Evolutionary conservation across 2,329 filamentous ascomycete genomes (phyloP), one percentile per base, ranked within the genome.

Genomic region (Fusarium xyrophilum): DNA sequence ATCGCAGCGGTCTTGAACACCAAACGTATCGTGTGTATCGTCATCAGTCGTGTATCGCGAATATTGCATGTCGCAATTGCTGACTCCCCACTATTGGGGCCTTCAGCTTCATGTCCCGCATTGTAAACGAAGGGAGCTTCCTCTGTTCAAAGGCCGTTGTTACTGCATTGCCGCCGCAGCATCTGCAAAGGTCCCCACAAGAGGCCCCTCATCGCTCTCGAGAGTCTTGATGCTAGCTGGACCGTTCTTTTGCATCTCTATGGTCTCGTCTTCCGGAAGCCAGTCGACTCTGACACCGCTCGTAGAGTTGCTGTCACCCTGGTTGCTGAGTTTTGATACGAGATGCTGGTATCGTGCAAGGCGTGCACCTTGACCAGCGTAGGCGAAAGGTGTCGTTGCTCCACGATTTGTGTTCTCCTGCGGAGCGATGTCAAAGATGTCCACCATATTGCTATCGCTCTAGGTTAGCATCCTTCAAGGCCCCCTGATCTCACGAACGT

Each of bases 391-490:
- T 19, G 79, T 69, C 71, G 76, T 63, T 63, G 75, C 62, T 67
- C 78, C 72, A 69, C 81, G 72, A 65, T 75, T 71, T 52, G 75
- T 72, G 35, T 79, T 76, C 61, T 83, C 83, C 60, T 85, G 83
- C 25, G 86, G 86, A 36, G 85, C 83, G 73, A 89, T 88, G 67
- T 89, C 87, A 78, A 89, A 90, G 47, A 90, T 86, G 74, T 90
- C 88, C 63, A 90, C 87, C 79, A 90, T 86, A 72, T 89, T 89
- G 73, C 88, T 90, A 73, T 51, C 65, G 47, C 33, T 27, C 33
- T 27, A 27, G 23, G 43, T 74, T 39, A 73, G 63, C 46, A 32
- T 47, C 43, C 28, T 47, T 44, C 30, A 47, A 46, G 25, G 10
- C 9, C 21, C 35, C n/a, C 35, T 36, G 30, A 27, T 48, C 21